phyloP scores from a whole-genome alignment of 306 rosid species.

The Vicia faba region DNA sequence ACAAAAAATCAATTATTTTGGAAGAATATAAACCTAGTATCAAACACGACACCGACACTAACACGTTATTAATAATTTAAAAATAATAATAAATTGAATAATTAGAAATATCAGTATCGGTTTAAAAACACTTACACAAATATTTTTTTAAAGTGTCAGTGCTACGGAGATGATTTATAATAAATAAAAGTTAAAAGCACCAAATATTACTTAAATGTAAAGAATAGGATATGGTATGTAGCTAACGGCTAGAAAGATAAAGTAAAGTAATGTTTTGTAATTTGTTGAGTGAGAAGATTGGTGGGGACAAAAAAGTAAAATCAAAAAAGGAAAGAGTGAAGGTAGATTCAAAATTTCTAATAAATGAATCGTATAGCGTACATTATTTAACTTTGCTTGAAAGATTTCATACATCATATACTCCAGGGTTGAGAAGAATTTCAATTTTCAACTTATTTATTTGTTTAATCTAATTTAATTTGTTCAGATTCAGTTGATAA shows the following conservation, averaged over 20 bases:
- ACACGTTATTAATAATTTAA: too few species aligned
- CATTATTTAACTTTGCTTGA: constrained; percentile 45
- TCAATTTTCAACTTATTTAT: constrained; percentile 20
- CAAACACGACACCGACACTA: too few species aligned
- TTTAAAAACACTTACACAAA: too few species aligned
- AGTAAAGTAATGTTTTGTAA: constrained; percentile 28
- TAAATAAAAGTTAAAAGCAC: constrained; percentile 16
- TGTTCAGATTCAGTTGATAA: too few species aligned
- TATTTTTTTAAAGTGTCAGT: too few species aligned
- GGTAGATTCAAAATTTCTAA: background rate
- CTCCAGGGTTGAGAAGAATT: too few species aligned
- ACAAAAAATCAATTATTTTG: constrained; percentile 2
- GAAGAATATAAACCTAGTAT: background rate
- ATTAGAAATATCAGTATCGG: too few species aligned
- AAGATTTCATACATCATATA: constrained; percentile 17
- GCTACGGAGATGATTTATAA: background rate
- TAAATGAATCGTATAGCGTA: constrained; percentile 39
- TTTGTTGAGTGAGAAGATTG: constrained; percentile 18
- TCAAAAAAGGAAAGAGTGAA: background rate
- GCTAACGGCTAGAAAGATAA: constrained; percentile 36
- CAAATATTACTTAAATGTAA: constrained; percentile 36
- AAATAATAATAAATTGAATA: too few species aligned
- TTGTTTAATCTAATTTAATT: too few species aligned
- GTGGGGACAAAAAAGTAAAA: background rate
- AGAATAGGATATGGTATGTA: constrained; percentile 5